These are phyloP conservation scores for Fusarium duplospermum DNA, from an alignment of 2,329 filamentous ascomycete genomes.

Conservation along the genomic window DNA sequence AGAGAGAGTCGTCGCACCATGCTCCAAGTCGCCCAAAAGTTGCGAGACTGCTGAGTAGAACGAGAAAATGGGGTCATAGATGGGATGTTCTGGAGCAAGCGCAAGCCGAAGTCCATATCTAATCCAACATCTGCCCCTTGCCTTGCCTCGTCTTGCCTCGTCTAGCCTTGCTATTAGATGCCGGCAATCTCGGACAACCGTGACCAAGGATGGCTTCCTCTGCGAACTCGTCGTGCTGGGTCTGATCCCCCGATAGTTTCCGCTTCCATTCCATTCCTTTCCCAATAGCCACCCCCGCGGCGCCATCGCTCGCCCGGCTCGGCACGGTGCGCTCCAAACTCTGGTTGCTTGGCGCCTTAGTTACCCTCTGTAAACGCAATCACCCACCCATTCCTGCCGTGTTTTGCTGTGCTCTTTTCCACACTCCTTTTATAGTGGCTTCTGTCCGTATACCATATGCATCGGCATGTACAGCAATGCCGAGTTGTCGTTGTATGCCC, in stretches of 20 bases:
- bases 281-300: conserved; percentile 13
- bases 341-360: conserved; percentile 2
- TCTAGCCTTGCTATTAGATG: neutral
- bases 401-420: conserved; percentile 1
- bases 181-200: neutral
- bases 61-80: neutral
- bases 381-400: neutral
- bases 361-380: neutral
- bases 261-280: conserved; percentile 6
- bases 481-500: conserved; percentile 59
- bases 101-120: neutral
- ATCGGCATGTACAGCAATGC: conserved; percentile 66
- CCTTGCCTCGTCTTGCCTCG: neutral
- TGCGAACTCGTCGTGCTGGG: neutral
- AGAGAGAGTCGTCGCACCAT: neutral
- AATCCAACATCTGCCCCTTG: neutral
- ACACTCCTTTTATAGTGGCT: conserved; percentile 48
- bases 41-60: neutral
- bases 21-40: neutral
- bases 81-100: neutral
- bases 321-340: conserved; percentile 8
- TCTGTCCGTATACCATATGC: conserved; percentile 66
- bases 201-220: neutral
- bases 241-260: neutral
- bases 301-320: conserved; percentile 12